Conservation (phyloP, 345 rosid species). For the sweet orange (Citrus sinensis) region DNA sequence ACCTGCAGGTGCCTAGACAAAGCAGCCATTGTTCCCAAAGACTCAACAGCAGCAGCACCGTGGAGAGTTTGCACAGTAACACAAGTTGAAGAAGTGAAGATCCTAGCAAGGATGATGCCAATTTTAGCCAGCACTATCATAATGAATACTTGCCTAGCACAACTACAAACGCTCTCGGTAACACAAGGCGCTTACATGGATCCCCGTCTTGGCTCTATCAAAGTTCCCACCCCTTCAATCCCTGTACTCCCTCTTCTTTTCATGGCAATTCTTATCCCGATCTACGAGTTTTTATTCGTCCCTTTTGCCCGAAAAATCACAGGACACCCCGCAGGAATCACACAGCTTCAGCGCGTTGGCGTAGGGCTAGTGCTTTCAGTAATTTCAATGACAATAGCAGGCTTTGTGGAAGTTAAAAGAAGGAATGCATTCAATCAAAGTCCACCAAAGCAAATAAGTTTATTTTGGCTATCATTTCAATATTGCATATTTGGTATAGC, state of each 20-base stretch:
- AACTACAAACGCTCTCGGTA: constrained; percentile 38
- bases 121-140: constrained; percentile 39
- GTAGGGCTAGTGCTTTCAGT: constrained; percentile 41
- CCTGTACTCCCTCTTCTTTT: constrained; percentile 35
- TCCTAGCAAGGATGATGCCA: constrained; percentile 39
- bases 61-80: constrained; percentile 45
- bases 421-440: constrained; percentile 12
- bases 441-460: constrained; percentile 18
- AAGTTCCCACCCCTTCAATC: constrained; percentile 34
- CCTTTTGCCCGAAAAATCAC: constrained; percentile 39
- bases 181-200: constrained; percentile 39
- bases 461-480: constrained; percentile 44
- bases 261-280: constrained; percentile 37
- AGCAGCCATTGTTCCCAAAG: constrained; percentile 32
- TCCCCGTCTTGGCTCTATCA: constrained; percentile 23
- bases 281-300: constrained; percentile 33
- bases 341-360: constrained; percentile 38
- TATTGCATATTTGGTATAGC: constrained; percentile 38
- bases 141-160: constrained; percentile 44
- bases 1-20: constrained; percentile 35
- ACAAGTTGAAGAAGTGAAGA: constrained; percentile 53
- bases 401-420: constrained; percentile 39
- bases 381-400: constrained; percentile 40
- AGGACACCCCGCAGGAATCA: constrained; percentile 35
- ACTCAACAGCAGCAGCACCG: constrained; percentile 2